Evolutionary conservation across 1,139 yeast genomes (phyloP).

Genomic region (Pichia sp.): DNA sequence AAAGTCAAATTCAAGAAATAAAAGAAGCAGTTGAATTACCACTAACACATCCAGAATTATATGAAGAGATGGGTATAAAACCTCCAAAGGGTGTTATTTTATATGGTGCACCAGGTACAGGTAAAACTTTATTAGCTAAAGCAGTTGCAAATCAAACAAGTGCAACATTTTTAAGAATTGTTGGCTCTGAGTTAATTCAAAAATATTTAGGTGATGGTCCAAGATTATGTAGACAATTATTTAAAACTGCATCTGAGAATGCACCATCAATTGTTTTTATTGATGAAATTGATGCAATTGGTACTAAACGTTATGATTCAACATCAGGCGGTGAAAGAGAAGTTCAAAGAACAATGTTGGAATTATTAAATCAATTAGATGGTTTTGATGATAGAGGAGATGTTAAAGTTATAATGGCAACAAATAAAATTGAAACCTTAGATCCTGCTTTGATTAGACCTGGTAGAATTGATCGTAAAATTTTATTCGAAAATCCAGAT

Average conservation of each 20-base stretch:
- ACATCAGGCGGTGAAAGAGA: slow-evolving; percentile 97
- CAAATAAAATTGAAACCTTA: slow-evolving; percentile 88
- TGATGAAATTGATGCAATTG: slow-evolving; percentile 98
- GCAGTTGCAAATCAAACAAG: slow-evolving; percentile 98
- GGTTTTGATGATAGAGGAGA: slow-evolving; percentile 99
- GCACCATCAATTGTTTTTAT: slow-evolving; percentile 98
- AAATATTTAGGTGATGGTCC: slow-evolving; percentile 99
- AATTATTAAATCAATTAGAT: slow-evolving; percentile 89
- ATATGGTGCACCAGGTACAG: slow-evolving; percentile 99
- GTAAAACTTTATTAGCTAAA: slow-evolving; percentile 92
- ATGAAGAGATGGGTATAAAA: slow-evolving; percentile 98
- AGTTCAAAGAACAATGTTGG: slow-evolving; percentile 98
- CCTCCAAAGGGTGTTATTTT: slow-evolving; percentile 99
- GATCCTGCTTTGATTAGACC: slow-evolving; percentile 99
- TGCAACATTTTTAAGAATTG: slow-evolving; percentile 93
- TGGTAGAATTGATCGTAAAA: slow-evolving; percentile 97
- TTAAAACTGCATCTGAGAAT: slow-evolving; percentile 94
- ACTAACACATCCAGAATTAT: slow-evolving; percentile 92
- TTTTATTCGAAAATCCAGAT: slow-evolving; percentile 94
- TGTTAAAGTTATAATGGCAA: slow-evolving; percentile 98
- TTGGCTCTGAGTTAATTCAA: slow-evolving; percentile 94
- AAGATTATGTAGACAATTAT: slow-evolving; percentile 85
- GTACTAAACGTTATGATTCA: slow-evolving; percentile 94
- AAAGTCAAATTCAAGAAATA: slow-evolving; percentile 93
- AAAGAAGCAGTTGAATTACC: slow-evolving; percentile 98